Evolutionary conservation across 441 rosid genomes (phyloP).

Genomic region (Viola pubescens): DNA sequence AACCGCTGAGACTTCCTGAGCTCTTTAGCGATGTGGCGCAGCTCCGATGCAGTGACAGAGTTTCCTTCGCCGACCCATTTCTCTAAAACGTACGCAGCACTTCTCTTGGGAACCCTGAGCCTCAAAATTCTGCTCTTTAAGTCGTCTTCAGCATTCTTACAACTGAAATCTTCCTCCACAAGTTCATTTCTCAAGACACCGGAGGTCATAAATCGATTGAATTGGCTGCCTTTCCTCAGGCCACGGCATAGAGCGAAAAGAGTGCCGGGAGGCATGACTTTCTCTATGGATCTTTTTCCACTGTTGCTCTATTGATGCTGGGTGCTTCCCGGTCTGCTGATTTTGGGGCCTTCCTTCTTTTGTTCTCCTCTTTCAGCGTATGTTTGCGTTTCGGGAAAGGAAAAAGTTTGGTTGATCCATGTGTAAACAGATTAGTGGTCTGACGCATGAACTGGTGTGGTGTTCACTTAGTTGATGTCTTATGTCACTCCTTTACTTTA

Average conservation of each 20-base stretch:
- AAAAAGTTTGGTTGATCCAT: no score
- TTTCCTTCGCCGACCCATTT: slow-evolving; percentile 83
- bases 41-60: slow-evolving; percentile 40
- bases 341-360: no score
- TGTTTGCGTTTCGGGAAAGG: no score
- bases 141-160: slow-evolving; percentile 37
- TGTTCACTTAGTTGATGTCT: no score
- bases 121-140: slow-evolving; percentile 66
- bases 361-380: no score
- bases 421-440: no score
- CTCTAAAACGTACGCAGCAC: slow-evolving; percentile 62
- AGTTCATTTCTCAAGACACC: slow-evolving; percentile 27
- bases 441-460: no score
- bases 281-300: no score
- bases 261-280: no score
- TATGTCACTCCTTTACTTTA: no score
- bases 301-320: no score
- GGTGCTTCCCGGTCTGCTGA: no score
- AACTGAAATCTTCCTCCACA: slow-evolving; percentile 28
- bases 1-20: slow-evolving; percentile 62
- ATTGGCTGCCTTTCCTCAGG: background rate
- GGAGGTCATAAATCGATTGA: slow-evolving; percentile 33
- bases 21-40: slow-evolving; percentile 65
- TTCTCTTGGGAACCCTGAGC: slow-evolving; percentile 76
- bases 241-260: background rate